A percentile compares a stretch with the other conserved stretches of the same genome.
These are phyloP conservation scores for Colletotrichum tropicicola DNA, from an alignment of 2,329 filamentous ascomycete species.

Conservation along the genomic window DNA sequence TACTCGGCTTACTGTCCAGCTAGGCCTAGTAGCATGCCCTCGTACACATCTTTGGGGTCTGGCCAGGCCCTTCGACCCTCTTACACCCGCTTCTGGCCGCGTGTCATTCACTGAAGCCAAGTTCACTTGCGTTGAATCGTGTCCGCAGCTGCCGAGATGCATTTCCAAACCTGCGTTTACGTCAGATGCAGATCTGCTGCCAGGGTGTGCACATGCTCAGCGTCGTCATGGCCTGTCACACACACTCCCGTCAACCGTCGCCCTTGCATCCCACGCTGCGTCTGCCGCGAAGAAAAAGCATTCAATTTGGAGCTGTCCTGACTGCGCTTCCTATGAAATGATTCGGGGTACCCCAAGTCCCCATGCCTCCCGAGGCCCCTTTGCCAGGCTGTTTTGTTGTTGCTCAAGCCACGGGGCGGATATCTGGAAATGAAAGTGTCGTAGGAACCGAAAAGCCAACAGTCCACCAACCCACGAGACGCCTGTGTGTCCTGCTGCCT, in stretches of 20 bases:
- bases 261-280: no score
- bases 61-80: not conserved
- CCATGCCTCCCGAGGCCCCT: constrained; percentile 24
- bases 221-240: not conserved
- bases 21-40: not conserved
- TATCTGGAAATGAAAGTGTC: constrained; percentile 30
- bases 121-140: not conserved
- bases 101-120: not conserved
- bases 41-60: not conserved
- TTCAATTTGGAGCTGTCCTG: constrained; percentile 20
- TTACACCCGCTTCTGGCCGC: constrained; percentile 12
- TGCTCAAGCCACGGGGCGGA: constrained; percentile 20
- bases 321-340: constrained; percentile 27
- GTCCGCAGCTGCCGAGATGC: not conserved
- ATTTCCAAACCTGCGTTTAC: not conserved
- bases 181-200: not conserved
- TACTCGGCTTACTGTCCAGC: constrained; percentile 4
- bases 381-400: constrained; percentile 5
- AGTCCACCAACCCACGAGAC: not conserved
- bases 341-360: constrained; percentile 22
- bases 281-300: no score
- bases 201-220: not conserved
- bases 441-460: not conserved
- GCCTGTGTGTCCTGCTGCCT: not conserved
- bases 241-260: no score